Percentiles rank a stretch among this genome's conserved stretches.
Conservation (phyloP, 2,329 filamentous ascomycete species). For the Colletotrichum nymphaeae region DNA sequence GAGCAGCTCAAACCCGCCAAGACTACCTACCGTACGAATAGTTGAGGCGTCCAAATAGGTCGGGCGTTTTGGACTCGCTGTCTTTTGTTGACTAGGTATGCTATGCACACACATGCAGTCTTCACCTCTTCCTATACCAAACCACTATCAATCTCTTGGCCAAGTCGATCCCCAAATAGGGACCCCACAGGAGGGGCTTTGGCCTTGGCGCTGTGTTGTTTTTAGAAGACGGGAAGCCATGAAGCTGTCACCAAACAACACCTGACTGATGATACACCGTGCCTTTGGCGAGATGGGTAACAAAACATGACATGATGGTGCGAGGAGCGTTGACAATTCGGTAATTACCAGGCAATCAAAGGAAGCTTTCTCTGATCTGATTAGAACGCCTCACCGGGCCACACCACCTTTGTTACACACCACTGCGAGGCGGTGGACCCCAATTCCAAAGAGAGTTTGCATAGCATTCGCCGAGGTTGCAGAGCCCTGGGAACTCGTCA, state of each 20-base stretch:
- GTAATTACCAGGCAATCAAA: neutral
- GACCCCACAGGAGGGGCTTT: neutral
- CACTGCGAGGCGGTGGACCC: neutral
- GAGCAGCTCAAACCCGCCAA: slow-evolving; percentile 30
- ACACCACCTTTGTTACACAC: neutral
- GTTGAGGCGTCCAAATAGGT: neutral
- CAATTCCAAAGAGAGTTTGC: slow-evolving; percentile 6
- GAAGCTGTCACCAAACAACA: slow-evolving; percentile 2
- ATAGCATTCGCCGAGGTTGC: neutral
- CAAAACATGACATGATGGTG: neutral
- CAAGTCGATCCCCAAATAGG: neutral
- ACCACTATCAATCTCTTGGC: slow-evolving; percentile 20
- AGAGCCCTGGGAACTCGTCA: neutral
- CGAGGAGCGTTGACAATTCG: neutral
- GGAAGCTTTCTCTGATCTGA: neutral
- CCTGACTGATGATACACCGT: neutral
- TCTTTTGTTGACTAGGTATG: neutral
- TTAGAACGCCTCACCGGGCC: neutral
- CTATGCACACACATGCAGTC: neutral
- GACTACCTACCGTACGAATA: neutral
- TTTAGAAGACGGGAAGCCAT: slow-evolving; percentile 3
- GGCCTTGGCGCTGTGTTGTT: slow-evolving; percentile 18
- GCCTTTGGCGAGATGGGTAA: neutral
- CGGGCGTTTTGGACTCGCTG: neutral
- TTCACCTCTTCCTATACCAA: neutral